phyloP scores from a whole-genome alignment of 371 early-diverging fungal species.

The Lichtheimia ornata region DNA sequence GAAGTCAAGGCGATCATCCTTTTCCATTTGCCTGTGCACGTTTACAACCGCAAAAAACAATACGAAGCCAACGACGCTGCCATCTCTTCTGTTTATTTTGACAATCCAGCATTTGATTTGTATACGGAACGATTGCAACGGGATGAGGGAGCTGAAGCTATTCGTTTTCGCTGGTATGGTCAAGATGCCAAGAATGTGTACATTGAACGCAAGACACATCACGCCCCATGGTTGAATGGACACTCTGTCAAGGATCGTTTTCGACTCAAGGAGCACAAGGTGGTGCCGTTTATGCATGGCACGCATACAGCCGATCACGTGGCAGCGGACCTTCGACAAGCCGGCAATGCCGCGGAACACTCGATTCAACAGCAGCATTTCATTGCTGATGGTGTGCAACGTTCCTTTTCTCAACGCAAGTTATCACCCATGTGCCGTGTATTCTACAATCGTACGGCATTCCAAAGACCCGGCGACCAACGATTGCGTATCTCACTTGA shows the following conservation, averaged over 20 bases:
- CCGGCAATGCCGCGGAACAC: slow-evolving; percentile 41
- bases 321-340: slow-evolving; percentile 67
- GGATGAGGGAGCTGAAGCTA: slow-evolving; percentile 84
- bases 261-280: slow-evolving; percentile 88
- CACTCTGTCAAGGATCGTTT: slow-evolving; percentile 97
- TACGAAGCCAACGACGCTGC: slow-evolving; percentile 52
- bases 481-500: slow-evolving; percentile 96
- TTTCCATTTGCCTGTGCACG: slow-evolving; percentile 91
- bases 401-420: slow-evolving; percentile 68
- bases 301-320: slow-evolving; percentile 74
- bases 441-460: slow-evolving; percentile 98
- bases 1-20: slow-evolving; percentile 91
- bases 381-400: slow-evolving; percentile 83
- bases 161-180: slow-evolving; percentile 92
- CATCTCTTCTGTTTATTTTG: slow-evolving; percentile 96
- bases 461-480: slow-evolving; percentile 98
- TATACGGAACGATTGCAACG: slow-evolving; percentile 88
- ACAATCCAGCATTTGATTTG: slow-evolving; percentile 85
- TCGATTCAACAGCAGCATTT: slow-evolving; percentile 65
- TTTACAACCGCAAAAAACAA: slow-evolving; percentile 63
- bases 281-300: slow-evolving; percentile 84
- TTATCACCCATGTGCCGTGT: slow-evolving; percentile 90
- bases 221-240: slow-evolving; percentile 94
- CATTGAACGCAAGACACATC: slow-evolving; percentile 58
- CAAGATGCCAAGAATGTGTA: slow-evolving; percentile 27